A percentile compares a stretch with the other conserved stretches of the same genome.
These are phyloP conservation scores for Leishmania arabica DNA, from an alignment of 208 protist genomes.

Conservation along the genomic window DNA sequence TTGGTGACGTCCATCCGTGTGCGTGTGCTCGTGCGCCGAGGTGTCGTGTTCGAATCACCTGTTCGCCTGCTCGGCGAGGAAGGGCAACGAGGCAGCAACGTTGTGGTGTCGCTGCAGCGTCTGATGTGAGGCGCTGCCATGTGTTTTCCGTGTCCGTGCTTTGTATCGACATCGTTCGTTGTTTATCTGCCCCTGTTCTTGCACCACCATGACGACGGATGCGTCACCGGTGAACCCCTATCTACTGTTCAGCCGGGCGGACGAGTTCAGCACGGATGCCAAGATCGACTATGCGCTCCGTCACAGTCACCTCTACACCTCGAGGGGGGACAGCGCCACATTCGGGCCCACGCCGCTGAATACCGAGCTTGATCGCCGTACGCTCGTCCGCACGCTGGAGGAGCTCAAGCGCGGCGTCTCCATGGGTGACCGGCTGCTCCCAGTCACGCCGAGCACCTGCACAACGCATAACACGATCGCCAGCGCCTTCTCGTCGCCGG, in stretches of 20 bases:
- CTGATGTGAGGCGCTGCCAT: neutral
- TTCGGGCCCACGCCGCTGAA: conserved; percentile 12
- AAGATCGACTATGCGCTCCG: conserved; percentile 76
- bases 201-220: conserved; percentile 55
- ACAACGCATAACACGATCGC: conserved; percentile 34
- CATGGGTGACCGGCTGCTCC: conserved; percentile 29
- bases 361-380: conserved; percentile 33
- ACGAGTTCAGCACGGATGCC: conserved; percentile 66
- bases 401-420: conserved; percentile 46
- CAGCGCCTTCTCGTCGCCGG: conserved; percentile 29
- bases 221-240: conserved; percentile 80
- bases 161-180: neutral
- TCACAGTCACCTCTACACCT: conserved; percentile 26
- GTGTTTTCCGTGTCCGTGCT: neutral
- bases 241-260: conserved; percentile 60
- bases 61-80: neutral
- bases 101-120: neutral
- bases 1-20: neutral
- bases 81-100: neutral
- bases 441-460: conserved; percentile 43
- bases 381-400: conserved; percentile 57
- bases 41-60: neutral
- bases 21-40: conserved; percentile 5
- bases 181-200: neutral
- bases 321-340: conserved; percentile 4